A percentile compares a stretch with the other conserved stretches of the same genome.
These are phyloP conservation scores for Fistulifera pelliculosa DNA, from an alignment of 108 stramenopile genomes.

Conservation along the genomic window DNA sequence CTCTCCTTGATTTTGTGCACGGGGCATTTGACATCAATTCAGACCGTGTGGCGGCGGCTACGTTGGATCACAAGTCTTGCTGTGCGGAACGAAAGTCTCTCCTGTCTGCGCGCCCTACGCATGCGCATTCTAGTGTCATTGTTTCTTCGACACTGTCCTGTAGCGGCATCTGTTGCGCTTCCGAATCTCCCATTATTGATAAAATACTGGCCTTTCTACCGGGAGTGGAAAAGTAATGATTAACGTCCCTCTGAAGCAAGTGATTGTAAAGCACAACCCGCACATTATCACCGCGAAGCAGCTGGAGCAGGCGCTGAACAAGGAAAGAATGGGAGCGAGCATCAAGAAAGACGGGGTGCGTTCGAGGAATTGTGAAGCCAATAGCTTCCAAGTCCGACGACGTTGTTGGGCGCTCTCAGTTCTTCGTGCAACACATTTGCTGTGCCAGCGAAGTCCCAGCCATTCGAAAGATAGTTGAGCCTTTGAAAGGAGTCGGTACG, in stretches of 20 bases:
- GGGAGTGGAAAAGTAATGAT: conserved; percentile 7
- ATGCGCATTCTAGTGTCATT: too few relatives aligned
- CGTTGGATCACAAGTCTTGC: background rate
- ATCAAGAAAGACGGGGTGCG: conserved; percentile 33
- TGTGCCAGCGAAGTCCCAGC: conserved; percentile 73
- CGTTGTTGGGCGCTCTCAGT: too few relatives aligned
- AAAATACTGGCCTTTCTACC: background rate
- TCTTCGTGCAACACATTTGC: conserved; percentile 48
- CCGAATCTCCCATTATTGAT: conserved; percentile 10
- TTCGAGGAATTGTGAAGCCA: conserved; percentile 11
- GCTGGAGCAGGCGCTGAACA: conserved; percentile 35
- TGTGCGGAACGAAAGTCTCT: background rate
- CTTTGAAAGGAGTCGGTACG: conserved; percentile 52
- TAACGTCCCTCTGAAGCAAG: conserved; percentile 7
- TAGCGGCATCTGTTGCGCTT: conserved; percentile 13
- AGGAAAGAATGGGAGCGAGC: conserved; percentile 27
- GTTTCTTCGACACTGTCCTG: conserved; percentile 3
- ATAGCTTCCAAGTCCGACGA: too few relatives aligned
- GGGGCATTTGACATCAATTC: conserved; percentile 22
- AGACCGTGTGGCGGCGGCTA: conserved; percentile 8
- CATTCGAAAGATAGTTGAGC: conserved; percentile 49
- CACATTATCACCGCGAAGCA: conserved; percentile 24
- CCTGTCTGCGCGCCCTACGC: background rate
- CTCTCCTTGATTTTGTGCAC: conserved; percentile 22
- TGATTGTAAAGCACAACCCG: conserved; percentile 4